A percentile compares a stretch with the other conserved stretches of the same genome.
Evolutionary conservation across 192 early-diverging fungal genomes (phyloP).

Genomic region (Mortierella antarctica): DNA sequence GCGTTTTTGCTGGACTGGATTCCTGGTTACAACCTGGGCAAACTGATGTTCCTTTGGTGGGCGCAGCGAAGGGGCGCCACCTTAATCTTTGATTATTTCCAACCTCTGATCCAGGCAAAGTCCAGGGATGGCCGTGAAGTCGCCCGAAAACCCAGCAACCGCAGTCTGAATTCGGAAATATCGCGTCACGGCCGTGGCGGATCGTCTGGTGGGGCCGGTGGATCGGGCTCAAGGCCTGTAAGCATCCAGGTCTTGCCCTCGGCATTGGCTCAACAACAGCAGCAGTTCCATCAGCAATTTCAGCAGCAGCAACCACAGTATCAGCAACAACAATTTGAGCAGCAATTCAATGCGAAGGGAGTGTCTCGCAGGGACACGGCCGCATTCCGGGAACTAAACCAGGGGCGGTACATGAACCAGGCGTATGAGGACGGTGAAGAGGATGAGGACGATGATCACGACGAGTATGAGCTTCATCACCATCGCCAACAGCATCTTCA

Average conservation of each 20-base stretch:
- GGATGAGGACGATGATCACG: conserved; percentile 22
- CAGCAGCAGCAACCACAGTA: conserved; percentile 46
- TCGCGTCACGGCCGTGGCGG: conserved; percentile 24
- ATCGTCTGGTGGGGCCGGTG: conserved; percentile 11
- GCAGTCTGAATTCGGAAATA: conserved; percentile 38
- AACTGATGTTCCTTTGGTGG: conserved; percentile 67
- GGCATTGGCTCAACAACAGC: conserved; percentile 34
- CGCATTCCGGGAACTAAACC: conserved; percentile 36
- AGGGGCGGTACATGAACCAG: conserved; percentile 11
- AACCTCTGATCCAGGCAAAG: conserved; percentile 45
- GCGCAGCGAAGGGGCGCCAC: conserved; percentile 67
- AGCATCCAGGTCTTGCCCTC: conserved; percentile 44
- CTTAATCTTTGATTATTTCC: conserved; percentile 59
- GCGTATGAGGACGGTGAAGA: conserved; percentile 29
- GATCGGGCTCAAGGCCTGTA: conserved; percentile 17
- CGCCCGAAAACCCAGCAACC: conserved; percentile 35
- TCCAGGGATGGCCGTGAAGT: conserved; percentile 51
- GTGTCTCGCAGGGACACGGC: conserved; percentile 35
- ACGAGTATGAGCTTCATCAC: background rate
- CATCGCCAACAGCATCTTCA: conserved; percentile 3
- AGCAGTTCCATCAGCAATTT: conserved; percentile 39
- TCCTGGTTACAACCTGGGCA: conserved; percentile 64
- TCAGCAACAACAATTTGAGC: conserved; percentile 38
- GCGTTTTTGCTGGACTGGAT: conserved; percentile 49
- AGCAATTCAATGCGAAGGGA: conserved; percentile 44